Base-by-base conservation (phyloP, 164 flowering plant species). In the Macadamia integrifolia region DNA sequence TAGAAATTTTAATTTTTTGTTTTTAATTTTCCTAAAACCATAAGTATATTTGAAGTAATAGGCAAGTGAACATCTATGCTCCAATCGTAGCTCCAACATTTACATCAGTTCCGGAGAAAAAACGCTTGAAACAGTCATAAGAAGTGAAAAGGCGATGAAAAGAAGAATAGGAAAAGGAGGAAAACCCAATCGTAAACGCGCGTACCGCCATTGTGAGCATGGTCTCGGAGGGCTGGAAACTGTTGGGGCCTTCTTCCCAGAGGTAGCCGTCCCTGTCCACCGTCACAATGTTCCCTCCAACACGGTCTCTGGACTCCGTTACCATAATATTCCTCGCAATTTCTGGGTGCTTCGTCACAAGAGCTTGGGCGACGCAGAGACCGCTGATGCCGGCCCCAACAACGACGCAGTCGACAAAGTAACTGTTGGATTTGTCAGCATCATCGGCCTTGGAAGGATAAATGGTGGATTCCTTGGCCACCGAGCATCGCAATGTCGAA, bases 211-310 rank as follows among this genome's bases (percentile, higher is more conserved):
- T 73, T 18, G 90, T 75, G 63, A 93, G 90, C 77, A 93, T 85
- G 1, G 91, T 71, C 80, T 91, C 94, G 1, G 97, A 86, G 8
- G 97, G 98, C 83, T 93, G 98, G 68, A 93, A 93, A 75, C 96
- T 91, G 67, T 93, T 93, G 55, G 97, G 98, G 8, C 97, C 98
- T 73, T 93, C 96, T 71, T 93, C 97, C 98, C 98, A 93, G 44
- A 93, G 81, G 62, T 81, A 93, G 1, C 98, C 98, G 52, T 88
- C 95, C 72, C 80, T 76, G 79, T 90, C 86, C 50, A 86, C 78
- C 48, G 97, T 93, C 29, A 77, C 83, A 62, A 94, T 94, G 74
- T 88, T 91, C 44, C 98, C 98, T 0, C 98, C 98, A 30, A 90
- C 97, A 14, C 96, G 87, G 29, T 83, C 88, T 55, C 80, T 83